Evolutionary conservation across 2,329 filamentous ascomycete genomes (phyloP), one percentile per base, ranked within the genome.

Genomic region (Calonectria montana): DNA sequence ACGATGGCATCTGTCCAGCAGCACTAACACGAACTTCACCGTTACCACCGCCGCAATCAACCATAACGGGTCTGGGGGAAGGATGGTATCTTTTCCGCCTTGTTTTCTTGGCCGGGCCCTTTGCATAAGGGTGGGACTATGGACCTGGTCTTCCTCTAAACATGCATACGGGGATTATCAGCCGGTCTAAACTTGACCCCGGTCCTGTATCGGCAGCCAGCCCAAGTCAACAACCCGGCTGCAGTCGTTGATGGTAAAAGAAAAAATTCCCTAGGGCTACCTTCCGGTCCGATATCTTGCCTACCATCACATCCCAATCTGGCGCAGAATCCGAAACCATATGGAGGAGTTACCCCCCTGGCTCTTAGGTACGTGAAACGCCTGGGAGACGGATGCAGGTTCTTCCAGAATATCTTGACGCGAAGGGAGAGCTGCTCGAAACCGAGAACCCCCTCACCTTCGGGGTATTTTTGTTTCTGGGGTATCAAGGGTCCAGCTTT

Each of bases 331-430:
- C 67, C 62, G 75, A 78, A 76, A 75, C 75, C 69, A 66, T 71
- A 66, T 65, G n/a, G 43, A 70, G 69, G 71, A 72, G 50, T 62
- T 66, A 69, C 67, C 72, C 72, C 61, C 72, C 72, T 62, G 67
- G 67, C 69, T 71, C 53, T 75, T 73, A 65, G 69, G 66, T 72
- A 76, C 75, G 68, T 78, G 79, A 81, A 80, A 79, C 75, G 47
- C 27, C 59, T 63, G 29, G 70, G 47, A 47, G n/a, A 39, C 48
- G 45, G 65, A 72, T 62, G 72, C 71, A 72, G 70, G 68, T 70
- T 75, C 62, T 78, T 78, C 76, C 78, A 77, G 77, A 81, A 80
- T 67, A 74, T 74, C 47, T 73, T 74, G 74, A 77, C 66, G 75
- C 74, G 66, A 48, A 9, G n/a, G 67, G 65, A 69, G 59, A 62